Evolutionary conservation across 441 rosid genomes (phyloP).

Genomic region (Biscutella laevigata): DNA sequence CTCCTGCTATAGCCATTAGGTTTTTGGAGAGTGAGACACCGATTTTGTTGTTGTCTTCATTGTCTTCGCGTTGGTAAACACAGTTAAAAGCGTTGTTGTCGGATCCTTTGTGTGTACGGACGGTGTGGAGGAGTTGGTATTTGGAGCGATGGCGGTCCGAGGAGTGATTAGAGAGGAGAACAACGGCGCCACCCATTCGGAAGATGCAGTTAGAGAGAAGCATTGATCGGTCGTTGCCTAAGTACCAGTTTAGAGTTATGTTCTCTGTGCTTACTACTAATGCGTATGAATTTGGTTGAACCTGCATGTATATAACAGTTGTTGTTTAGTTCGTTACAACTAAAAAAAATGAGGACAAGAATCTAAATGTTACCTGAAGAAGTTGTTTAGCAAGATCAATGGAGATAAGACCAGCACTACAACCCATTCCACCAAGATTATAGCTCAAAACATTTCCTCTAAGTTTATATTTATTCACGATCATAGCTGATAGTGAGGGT

Average conservation of each 20-base stretch:
- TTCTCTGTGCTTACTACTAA: slow-evolving; percentile 63
- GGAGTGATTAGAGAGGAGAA: slow-evolving; percentile 48
- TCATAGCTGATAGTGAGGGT: slow-evolving; percentile 59
- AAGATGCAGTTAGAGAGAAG: slow-evolving; percentile 62
- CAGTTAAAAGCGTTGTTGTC: slow-evolving; percentile 43
- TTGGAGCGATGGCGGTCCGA: slow-evolving; percentile 48
- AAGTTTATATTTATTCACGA: slow-evolving; percentile 58
- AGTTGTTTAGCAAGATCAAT: slow-evolving; percentile 63
- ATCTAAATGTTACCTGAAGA: slow-evolving; percentile 65
- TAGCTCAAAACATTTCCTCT: slow-evolving; percentile 56
- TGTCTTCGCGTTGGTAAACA: slow-evolving; percentile 53
- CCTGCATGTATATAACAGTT: slow-evolving; percentile 29
- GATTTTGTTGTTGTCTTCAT: slow-evolving; percentile 23
- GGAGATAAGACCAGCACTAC: slow-evolving; percentile 63
- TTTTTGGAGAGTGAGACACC: slow-evolving; percentile 38
- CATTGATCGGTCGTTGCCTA: slow-evolving; percentile 64
- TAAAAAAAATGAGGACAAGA: background rate
- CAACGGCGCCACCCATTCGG: slow-evolving; percentile 60
- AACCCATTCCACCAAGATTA: slow-evolving; percentile 72
- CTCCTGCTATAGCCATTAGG: slow-evolving; percentile 42
- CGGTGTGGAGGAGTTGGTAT: slow-evolving; percentile 53
- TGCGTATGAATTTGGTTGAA: slow-evolving; percentile 52
- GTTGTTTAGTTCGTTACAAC: too few species aligned
- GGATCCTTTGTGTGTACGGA: slow-evolving; percentile 61
- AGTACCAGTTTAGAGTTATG: slow-evolving; percentile 58